Conservation (phyloP, 1,284 basidiomycete species). For the Rhodotorula mucilaginosa region DNA sequence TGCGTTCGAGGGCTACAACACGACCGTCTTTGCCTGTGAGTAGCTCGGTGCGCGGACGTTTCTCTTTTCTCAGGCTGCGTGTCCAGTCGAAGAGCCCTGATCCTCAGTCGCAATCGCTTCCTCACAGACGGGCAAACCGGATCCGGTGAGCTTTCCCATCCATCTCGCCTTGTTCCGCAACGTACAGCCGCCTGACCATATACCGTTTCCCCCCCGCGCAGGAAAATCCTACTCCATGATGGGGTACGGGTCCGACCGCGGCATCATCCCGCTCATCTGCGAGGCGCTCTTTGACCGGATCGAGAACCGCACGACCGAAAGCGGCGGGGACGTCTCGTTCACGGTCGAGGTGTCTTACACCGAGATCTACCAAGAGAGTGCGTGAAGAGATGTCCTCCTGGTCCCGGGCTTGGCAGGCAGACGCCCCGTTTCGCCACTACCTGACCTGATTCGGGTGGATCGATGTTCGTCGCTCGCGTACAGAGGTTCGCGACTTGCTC, state of each 20-base stretch:
- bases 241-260: conserved; percentile 96
- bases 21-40: conserved; percentile 95
- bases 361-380: conserved; percentile 93
- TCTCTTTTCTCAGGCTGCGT: not conserved
- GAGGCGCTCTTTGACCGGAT: conserved; percentile 86
- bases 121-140: conserved; percentile 43
- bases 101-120: too few relatives aligned
- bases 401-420: too few relatives aligned
- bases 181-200: not conserved
- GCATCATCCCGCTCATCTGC: conserved; percentile 94
- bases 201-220: not conserved
- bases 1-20: conserved; percentile 94
- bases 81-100: too few relatives aligned
- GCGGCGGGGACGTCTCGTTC: conserved; percentile 24
- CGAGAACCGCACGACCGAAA: conserved; percentile 37
- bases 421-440: not conserved
- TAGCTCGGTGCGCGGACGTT: conserved; percentile 40
- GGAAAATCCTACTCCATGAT: conserved; percentile 70
- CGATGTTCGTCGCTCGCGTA: too few relatives aligned
- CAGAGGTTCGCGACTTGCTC: conserved; percentile 84
- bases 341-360: conserved; percentile 83
- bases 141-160: conserved; percentile 42
- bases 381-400: not conserved
- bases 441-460: not conserved
- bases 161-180: not conserved